Percentiles rank a stretch among this genome's conserved stretches.
Conservation (phyloP, 2,329 filamentous ascomycete genomes). For the Keithomyces neogunnii region DNA sequence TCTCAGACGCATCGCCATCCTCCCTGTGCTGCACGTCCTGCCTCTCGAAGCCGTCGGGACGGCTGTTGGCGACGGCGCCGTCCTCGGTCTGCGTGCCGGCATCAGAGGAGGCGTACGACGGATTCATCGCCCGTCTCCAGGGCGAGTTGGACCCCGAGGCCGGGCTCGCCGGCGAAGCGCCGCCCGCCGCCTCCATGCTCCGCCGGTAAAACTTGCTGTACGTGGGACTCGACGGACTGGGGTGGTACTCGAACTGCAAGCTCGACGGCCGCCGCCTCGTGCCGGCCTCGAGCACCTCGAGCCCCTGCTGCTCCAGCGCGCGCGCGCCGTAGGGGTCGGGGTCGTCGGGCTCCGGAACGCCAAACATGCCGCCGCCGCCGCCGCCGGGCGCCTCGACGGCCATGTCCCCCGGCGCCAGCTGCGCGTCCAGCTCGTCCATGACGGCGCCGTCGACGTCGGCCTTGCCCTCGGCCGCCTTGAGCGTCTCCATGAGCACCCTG, state of each 20-base stretch:
- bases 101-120: slow-evolving; percentile 15
- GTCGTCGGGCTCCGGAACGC: slow-evolving; percentile 27
- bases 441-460: slow-evolving; percentile 22
- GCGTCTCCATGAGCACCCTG: slow-evolving; percentile 24
- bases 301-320: slow-evolving; percentile 26
- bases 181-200: slow-evolving; percentile 14
- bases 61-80: not conserved
- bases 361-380: slow-evolving; percentile 17
- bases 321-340: slow-evolving; percentile 29
- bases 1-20: not conserved
- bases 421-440: slow-evolving; percentile 24
- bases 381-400: slow-evolving; percentile 18
- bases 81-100: slow-evolving; percentile 19
- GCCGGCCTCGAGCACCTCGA: slow-evolving; percentile 27
- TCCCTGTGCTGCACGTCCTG: not conserved
- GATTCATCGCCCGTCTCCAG: slow-evolving; percentile 7
- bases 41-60: not conserved
- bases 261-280: slow-evolving; percentile 25
- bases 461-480: slow-evolving; percentile 25
- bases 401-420: slow-evolving; percentile 26
- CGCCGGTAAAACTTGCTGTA: slow-evolving; percentile 27
- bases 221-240: slow-evolving; percentile 25
- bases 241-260: slow-evolving; percentile 26
- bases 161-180: slow-evolving; percentile 14
- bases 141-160: slow-evolving; percentile 10